Conservation (phyloP, 1,284 basidiomycete genomes). For the Sporisorium graminicola region DNA sequence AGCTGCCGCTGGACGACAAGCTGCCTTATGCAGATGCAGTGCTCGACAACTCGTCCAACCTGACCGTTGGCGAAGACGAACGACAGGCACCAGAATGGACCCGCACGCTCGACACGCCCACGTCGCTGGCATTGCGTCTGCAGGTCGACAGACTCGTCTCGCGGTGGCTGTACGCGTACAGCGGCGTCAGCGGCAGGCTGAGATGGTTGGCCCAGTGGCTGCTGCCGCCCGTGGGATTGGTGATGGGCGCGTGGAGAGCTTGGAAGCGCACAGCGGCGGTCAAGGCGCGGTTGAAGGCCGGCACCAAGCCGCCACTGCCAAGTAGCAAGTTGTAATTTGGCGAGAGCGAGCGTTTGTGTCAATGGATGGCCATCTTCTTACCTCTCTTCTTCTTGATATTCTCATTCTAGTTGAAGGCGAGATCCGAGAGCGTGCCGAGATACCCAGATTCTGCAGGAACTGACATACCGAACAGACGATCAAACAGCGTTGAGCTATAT, state of each 20-base stretch:
- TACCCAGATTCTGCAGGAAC: too few species aligned
- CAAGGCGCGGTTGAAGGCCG: conserved; percentile 22
- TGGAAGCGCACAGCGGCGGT: conserved; percentile 23
- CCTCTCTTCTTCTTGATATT: too few species aligned
- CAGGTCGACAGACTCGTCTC: conserved; percentile 80
- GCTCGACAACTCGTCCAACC: conserved; percentile 87
- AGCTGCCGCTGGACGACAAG: conserved; percentile 84
- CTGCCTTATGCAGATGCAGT: conserved; percentile 85
- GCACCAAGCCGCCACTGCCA: conserved; percentile 16
- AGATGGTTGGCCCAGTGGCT: conserved; percentile 82
- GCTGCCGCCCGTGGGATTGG: conserved; percentile 79
- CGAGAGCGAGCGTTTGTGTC: neutral
- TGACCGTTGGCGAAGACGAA: conserved; percentile 36
- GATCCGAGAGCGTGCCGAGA: too few species aligned
- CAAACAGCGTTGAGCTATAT: too few species aligned
- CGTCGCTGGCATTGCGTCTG: conserved; percentile 68
- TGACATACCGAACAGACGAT: neutral
- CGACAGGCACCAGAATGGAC: conserved; percentile 22
- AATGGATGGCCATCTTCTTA: too few species aligned
- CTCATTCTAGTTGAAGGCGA: too few species aligned
- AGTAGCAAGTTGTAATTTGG: conserved; percentile 29
- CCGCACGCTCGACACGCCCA: conserved; percentile 18
- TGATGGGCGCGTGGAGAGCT: conserved; percentile 67
- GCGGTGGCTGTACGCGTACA: conserved; percentile 71
- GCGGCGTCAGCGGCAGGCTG: conserved; percentile 76